phyloP scores from a whole-genome alignment of 164 flowering plant species.

The Macadamia tetraphylla region DNA sequence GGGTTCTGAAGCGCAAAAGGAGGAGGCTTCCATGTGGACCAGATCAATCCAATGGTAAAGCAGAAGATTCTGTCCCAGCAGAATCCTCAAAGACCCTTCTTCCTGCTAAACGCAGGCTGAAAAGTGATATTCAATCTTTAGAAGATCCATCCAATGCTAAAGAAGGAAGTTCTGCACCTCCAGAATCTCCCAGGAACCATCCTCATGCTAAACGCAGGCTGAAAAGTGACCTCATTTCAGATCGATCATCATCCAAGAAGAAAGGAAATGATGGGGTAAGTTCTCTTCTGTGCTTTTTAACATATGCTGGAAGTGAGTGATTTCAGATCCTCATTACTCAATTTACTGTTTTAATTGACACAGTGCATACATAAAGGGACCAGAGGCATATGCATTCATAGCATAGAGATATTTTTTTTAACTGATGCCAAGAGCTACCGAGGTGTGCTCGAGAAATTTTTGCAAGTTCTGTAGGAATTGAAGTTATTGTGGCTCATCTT shows the following conservation, averaged over 20 bases:
- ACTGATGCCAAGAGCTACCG: neutral
- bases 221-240: constrained; percentile 29
- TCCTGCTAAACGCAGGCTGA: constrained; percentile 38
- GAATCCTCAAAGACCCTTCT: constrained; percentile 39
- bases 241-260: constrained; percentile 47
- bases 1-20: constrained; percentile 88
- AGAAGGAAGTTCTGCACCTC: constrained; percentile 30
- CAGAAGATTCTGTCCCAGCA: constrained; percentile 25
- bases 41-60: constrained; percentile 37
- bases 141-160: constrained; percentile 33
- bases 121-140: constrained; percentile 42
- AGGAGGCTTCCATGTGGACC: constrained; percentile 52
- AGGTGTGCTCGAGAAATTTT: neutral
- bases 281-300: constrained; percentile 9
- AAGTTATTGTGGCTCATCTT: too few relatives aligned
- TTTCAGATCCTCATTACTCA: neutral
- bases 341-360: neutral
- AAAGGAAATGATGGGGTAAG: constrained; percentile 98
- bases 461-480: too few relatives aligned
- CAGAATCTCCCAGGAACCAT: constrained; percentile 37
- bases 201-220: constrained; percentile 38
- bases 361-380: too few relatives aligned
- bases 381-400: too few relatives aligned
- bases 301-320: constrained; percentile 5
- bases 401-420: neutral